phyloP scores from a whole-genome alignment of 306 rosid species.

The Cucumis hystrix region DNA sequence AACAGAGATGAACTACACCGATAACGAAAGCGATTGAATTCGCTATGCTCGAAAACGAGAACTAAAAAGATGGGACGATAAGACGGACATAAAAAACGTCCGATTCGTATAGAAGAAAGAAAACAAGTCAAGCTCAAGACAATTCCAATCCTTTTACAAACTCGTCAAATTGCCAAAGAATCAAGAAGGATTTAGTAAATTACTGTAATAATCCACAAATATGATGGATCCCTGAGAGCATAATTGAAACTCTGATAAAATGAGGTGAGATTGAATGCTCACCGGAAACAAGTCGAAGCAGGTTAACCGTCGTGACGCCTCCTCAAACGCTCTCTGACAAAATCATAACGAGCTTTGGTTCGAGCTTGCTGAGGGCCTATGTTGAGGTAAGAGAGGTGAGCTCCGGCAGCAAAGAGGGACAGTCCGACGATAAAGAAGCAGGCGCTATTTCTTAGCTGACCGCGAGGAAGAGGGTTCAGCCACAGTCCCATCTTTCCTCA shows the following conservation, averaged over 20 bases:
- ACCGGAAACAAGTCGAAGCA: neutral
- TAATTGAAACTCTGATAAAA: neutral
- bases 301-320: conserved; percentile 14
- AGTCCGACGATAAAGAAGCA: conserved; percentile 18
- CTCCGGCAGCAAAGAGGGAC: conserved; percentile 24
- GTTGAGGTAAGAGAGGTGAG: conserved; percentile 22
- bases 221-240: neutral
- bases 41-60: neutral
- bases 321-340: conserved; percentile 24
- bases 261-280: neutral
- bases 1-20: neutral
- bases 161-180: neutral
- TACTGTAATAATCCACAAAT: neutral
- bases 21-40: neutral
- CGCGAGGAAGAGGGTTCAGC: conserved; percentile 28
- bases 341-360: conserved; percentile 27
- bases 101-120: neutral
- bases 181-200: neutral
- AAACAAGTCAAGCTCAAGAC: neutral
- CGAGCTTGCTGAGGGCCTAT: conserved; percentile 35
- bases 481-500: conserved; percentile 16
- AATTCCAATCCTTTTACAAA: neutral
- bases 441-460: conserved; percentile 17
- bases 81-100: neutral
- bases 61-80: neutral